Evolutionary conservation across 495 filamentous ascomycete species (phyloP).

Genomic region (Aspergillus coremiiformis): DNA sequence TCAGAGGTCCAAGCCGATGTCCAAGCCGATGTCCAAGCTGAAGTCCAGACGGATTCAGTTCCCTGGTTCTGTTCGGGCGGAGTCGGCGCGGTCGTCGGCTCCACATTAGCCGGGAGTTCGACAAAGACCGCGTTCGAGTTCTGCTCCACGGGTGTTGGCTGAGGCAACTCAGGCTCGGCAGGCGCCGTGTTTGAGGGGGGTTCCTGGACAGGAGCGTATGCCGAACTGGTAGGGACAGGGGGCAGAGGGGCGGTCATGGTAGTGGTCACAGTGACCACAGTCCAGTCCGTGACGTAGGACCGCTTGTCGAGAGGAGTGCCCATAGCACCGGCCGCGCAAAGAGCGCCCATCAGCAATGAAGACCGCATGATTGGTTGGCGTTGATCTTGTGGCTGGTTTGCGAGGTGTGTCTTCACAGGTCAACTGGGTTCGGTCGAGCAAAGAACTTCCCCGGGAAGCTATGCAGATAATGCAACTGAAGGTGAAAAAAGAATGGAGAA

Average conservation of each 20-base stretch:
- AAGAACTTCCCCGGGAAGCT: constrained; percentile 40
- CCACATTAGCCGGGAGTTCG: neutral
- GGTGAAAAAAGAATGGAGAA: constrained; percentile 6
- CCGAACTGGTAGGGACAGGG: constrained; percentile 3
- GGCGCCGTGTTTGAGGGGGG: neutral
- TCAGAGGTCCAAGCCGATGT: constrained; percentile 10
- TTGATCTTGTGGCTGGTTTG: constrained; percentile 7
- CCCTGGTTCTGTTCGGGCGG: neutral
- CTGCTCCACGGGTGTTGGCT: neutral
- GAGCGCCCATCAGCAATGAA: constrained; percentile 52
- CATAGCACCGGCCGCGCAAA: constrained; percentile 54
- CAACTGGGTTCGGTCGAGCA: constrained; percentile 19
- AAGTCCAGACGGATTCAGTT: constrained; percentile 1
- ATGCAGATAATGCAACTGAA: constrained; percentile 11
- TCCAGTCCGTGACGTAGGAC: constrained; percentile 46
- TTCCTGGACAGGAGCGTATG: constrained; percentile 1
- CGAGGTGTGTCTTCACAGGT: constrained; percentile 21
- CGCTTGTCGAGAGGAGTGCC: constrained; percentile 52
- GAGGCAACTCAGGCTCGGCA: neutral
- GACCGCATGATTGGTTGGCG: constrained; percentile 56
- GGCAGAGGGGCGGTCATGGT: constrained; percentile 45
- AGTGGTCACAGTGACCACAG: constrained; percentile 52
- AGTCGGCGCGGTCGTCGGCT: constrained; percentile 6
- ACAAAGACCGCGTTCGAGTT: neutral
- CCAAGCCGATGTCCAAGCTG: neutral